A percentile compares a stretch with the other conserved stretches of the same genome.
Conservation (phyloP, 1,284 basidiomycete genomes). For the Pyrrhoderma noxium region DNA sequence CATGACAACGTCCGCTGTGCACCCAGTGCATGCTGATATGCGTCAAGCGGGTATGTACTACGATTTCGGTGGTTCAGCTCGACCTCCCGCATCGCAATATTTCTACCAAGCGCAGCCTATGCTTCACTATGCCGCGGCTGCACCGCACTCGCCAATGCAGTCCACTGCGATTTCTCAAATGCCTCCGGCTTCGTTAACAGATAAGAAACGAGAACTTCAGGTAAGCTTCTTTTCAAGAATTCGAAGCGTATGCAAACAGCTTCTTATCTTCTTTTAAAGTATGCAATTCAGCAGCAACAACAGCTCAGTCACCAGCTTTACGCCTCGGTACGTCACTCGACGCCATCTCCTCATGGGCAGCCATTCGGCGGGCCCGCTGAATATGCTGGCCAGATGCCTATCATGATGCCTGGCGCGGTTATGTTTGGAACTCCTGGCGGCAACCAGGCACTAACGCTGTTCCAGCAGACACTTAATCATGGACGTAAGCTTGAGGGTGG, state of each 20-base stretch:
- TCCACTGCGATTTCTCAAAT: conserved; percentile 36
- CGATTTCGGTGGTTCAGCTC: conserved; percentile 45
- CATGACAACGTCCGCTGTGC: conserved; percentile 37
- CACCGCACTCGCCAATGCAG: conserved; percentile 42
- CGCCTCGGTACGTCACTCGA: conserved; percentile 32
- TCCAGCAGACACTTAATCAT: conserved; percentile 34
- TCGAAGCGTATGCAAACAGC: background rate
- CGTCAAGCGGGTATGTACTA: conserved; percentile 52
- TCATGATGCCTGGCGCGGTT: conserved; percentile 30
- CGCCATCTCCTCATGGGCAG: conserved; percentile 33
- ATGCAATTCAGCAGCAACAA: conserved; percentile 39
- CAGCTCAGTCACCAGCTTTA: conserved; percentile 34
- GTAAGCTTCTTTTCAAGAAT: conserved; percentile 29
- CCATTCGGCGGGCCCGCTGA: conserved; percentile 37
- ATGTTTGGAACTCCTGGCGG: conserved; percentile 34
- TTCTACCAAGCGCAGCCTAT: conserved; percentile 55
- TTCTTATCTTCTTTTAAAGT: conserved; percentile 27
- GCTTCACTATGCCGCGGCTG: conserved; percentile 45
- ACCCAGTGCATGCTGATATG: conserved; percentile 37
- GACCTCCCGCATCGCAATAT: conserved; percentile 47
- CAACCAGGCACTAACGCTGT: conserved; percentile 31
- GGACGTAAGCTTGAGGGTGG: conserved; percentile 34
- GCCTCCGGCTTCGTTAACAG: conserved; percentile 35
- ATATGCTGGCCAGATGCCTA: conserved; percentile 41
- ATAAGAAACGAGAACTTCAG: conserved; percentile 56